Evolutionary conservation across 2,329 filamentous ascomycete species (phyloP).

Genomic region (Colletotrichum euphorbiae): DNA sequence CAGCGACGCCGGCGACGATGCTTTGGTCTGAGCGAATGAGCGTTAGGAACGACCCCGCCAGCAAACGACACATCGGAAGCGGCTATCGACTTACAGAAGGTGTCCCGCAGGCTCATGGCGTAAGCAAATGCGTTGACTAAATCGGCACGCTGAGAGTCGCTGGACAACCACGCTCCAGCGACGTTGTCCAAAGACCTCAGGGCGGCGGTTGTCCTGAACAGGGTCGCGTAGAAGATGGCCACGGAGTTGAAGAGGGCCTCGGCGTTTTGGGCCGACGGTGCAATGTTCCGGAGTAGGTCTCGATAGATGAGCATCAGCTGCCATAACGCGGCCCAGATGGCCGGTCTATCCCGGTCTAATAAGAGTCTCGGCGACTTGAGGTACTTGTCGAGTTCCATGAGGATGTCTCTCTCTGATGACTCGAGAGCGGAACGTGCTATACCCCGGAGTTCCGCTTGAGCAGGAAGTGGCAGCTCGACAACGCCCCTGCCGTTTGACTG

Average conservation of each 20-base stretch:
- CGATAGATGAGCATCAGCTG: conserved; percentile 62
- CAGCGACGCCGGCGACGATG: neutral
- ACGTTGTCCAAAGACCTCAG: conserved; percentile 27
- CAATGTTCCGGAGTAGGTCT: conserved; percentile 49
- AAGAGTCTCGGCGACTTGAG: conserved; percentile 41
- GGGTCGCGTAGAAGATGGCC: conserved; percentile 42
- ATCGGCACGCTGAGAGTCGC: conserved; percentile 12
- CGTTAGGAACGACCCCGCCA: neutral
- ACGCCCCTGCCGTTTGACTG: conserved; percentile 12
- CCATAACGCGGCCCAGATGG: conserved; percentile 62
- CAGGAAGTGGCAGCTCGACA: conserved; percentile 49
- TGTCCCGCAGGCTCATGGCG: conserved; percentile 44
- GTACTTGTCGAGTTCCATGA: conserved; percentile 54
- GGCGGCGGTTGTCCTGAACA: conserved; percentile 40
- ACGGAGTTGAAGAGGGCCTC: conserved; percentile 39
- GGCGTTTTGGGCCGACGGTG: conserved; percentile 5
- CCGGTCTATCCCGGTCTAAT: conserved; percentile 51
- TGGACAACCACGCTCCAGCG: neutral
- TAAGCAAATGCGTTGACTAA: conserved; percentile 1
- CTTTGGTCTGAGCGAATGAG: conserved; percentile 10
- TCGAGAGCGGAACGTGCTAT: conserved; percentile 54
- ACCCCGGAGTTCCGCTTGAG: conserved; percentile 55
- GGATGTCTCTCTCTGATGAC: conserved; percentile 54
- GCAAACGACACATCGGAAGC: neutral
- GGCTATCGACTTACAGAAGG: conserved; percentile 49